Base-by-base conservation (phyloP, 1,284 basidiomycete species). In the Boletus nobilissimus region DNA sequence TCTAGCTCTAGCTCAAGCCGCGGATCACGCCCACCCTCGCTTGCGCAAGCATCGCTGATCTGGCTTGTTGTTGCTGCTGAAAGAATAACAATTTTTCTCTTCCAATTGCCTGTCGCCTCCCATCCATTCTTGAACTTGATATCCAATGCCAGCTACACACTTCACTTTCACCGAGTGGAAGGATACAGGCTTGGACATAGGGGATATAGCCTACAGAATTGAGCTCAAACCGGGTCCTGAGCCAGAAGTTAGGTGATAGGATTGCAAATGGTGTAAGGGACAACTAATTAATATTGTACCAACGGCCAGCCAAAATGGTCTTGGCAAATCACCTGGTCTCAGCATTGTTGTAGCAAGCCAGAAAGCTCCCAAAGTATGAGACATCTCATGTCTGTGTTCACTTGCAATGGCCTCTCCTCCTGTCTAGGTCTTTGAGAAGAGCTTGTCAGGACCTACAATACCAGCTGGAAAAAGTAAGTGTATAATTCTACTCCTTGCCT, bases 251-350 rank as follows among this genome's bases (percentile, higher is more conserved):
- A 60, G 64, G 1, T 69, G 39, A 26, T 67, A 65, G 0, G 71
- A 32, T 6, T 69, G 72, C 0, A 70, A 51, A 6, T 67, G 76
- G 11, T 80, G 74, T 24, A 51, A 67, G 5, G 72, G 13, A 22
- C 80, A 75, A 16, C 24, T 48, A 11, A 90, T 99, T 76, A 98
- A 99, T 83, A 92, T 97, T 46, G 94, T 99, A 66, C 86, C 99
- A 72, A 93, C 95, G 26, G 98, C 97, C 22, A 96, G 95, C 76
- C 98, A 99, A 87, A 99, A 99, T 87, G 98, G 98, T 69, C 92
- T 99, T 40, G 96, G 97, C 63, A 93, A 94, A 16, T 98, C 98
- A n/a, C 97, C 98, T 29, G 98, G 98, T 74, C 89, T 99, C 51
- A 96, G 95, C 84, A 92, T 99, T 80, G 88, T 98, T 76, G 90